Evolutionary conservation across 768 basidiomycete species (phyloP).

Genomic region (Dioszegia aurantiaca): DNA sequence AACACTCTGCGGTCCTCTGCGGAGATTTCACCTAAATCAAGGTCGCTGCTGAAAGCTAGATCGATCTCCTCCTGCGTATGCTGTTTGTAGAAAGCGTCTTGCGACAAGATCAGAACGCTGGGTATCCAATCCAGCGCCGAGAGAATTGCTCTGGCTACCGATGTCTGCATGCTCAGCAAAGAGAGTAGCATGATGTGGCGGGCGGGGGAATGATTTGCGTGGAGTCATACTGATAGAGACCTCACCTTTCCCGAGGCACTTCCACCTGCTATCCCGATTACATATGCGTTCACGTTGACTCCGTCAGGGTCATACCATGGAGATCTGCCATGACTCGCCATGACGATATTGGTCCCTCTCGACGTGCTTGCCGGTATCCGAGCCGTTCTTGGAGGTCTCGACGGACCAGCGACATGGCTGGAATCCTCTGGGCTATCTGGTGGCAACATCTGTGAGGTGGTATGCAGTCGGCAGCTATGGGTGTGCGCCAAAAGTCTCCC

Average conservation of each 20-base stretch:
- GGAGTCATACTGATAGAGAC: neutral
- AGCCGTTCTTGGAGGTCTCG: neutral
- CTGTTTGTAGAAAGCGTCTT: constrained; percentile 85
- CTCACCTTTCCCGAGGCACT: constrained; percentile 55
- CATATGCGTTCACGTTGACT: constrained; percentile 51
- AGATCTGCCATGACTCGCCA: constrained; percentile 46
- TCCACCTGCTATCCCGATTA: constrained; percentile 56
- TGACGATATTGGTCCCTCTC: constrained; percentile 41
- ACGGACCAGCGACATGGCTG: neutral
- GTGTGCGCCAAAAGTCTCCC: too few species aligned
- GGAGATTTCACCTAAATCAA: constrained; percentile 42
- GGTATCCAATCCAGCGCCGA: constrained; percentile 52
- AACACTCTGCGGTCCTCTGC: neutral
- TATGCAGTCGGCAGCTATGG: neutral
- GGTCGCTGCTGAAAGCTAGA: constrained; percentile 71
- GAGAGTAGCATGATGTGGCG: too few species aligned
- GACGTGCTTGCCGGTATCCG: neutral
- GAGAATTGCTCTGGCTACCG: constrained; percentile 52
- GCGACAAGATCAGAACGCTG: constrained; percentile 70
- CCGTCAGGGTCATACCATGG: constrained; percentile 54
- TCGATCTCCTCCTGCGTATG: constrained; percentile 74
- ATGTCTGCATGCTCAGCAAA: constrained; percentile 38
- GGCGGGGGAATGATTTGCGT: too few species aligned
- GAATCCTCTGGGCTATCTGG: neutral
- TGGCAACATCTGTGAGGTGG: neutral